A percentile compares a stretch with the other conserved stretches of the same genome.
These are phyloP conservation scores for Pleurotus salmoneostramineus DNA, from an alignment of 768 basidiomycete genomes.

Conservation along the genomic window DNA sequence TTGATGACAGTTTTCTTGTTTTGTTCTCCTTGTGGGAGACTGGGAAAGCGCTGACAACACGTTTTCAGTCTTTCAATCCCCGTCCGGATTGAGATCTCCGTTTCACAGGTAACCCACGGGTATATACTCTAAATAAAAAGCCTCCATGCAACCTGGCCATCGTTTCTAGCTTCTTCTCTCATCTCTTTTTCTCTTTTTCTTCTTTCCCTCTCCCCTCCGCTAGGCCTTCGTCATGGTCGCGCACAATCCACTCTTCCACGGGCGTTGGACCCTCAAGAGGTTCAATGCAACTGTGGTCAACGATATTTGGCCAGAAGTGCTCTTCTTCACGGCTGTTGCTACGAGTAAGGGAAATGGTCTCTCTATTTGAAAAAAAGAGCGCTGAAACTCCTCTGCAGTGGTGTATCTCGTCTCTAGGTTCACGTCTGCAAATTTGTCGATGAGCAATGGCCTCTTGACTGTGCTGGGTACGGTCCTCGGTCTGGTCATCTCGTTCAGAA, in stretches of 20 bases:
- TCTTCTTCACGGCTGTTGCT: constrained; percentile 59
- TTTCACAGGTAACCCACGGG: background rate
- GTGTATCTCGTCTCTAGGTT: constrained; percentile 50
- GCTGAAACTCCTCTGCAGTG: constrained; percentile 36
- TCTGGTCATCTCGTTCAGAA: constrained; percentile 70
- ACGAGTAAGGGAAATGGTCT: constrained; percentile 35
- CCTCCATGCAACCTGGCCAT: background rate
- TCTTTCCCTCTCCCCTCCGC: background rate
- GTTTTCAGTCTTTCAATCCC: background rate
- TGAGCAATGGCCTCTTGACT: constrained; percentile 55
- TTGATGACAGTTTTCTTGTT: too few relatives aligned
- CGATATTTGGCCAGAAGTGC: constrained; percentile 61
- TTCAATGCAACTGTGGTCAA: constrained; percentile 59
- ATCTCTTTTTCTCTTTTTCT: background rate
- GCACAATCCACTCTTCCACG: constrained; percentile 41
- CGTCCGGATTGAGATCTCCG: background rate
- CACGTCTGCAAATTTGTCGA: constrained; percentile 42
- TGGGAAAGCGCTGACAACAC: background rate
- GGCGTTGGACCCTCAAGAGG: constrained; percentile 43
- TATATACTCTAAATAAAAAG: background rate
- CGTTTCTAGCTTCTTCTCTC: constrained; percentile 1
- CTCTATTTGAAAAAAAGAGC: background rate
- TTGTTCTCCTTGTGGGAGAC: too few relatives aligned
- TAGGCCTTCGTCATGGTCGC: constrained; percentile 30
- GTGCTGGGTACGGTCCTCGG: constrained; percentile 73